phyloP scores from a whole-genome alignment of 495 filamentous ascomycete genomes.

The Podospora fimiseda region DNA sequence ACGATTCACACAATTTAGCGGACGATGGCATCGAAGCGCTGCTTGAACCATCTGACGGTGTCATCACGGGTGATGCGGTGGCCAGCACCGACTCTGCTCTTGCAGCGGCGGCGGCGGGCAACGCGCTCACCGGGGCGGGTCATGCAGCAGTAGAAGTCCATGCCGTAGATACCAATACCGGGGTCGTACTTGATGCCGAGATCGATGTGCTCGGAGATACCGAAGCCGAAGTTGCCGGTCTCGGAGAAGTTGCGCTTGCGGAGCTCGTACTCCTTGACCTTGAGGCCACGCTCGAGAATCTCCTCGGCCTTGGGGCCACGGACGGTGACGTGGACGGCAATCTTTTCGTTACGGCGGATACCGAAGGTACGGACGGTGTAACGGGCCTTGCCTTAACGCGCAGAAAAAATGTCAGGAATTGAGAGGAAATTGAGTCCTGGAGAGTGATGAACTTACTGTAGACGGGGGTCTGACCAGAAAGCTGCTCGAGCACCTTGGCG shows the following conservation, averaged over 20 bases:
- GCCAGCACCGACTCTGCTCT: constrained; percentile 73
- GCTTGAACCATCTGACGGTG: constrained; percentile 99
- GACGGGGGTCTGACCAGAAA: constrained; percentile 98
- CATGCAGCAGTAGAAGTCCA: constrained; percentile 99
- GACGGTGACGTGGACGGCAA: constrained; percentile 98
- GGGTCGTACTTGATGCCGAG: constrained; percentile 99
- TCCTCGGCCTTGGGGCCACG: constrained; percentile 99
- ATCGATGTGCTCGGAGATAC: constrained; percentile 99
- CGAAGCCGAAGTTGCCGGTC: constrained; percentile 99
- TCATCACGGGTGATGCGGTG: constrained; percentile 91
- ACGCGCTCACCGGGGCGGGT: constrained; percentile 96
- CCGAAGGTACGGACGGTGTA: constrained; percentile 99
- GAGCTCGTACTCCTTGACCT: constrained; percentile 99
- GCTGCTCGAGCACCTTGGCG: constrained; percentile 99
- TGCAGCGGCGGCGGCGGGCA: constrained; percentile 83
- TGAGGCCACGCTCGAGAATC: constrained; percentile 98
- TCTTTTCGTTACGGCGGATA: constrained; percentile 99
- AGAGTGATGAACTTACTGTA: constrained; percentile 64
- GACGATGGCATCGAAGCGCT: constrained; percentile 96
- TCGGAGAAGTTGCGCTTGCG: constrained; percentile 98
- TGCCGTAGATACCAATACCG: constrained; percentile 98
- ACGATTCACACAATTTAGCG: constrained; percentile 57
- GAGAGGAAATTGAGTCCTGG: neutral
- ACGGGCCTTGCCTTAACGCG: constrained; percentile 80
- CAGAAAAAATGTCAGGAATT: constrained; percentile 2